phyloP scores from a whole-genome alignment of 1,284 basidiomycete genomes.

The Earliella scabrosa region DNA sequence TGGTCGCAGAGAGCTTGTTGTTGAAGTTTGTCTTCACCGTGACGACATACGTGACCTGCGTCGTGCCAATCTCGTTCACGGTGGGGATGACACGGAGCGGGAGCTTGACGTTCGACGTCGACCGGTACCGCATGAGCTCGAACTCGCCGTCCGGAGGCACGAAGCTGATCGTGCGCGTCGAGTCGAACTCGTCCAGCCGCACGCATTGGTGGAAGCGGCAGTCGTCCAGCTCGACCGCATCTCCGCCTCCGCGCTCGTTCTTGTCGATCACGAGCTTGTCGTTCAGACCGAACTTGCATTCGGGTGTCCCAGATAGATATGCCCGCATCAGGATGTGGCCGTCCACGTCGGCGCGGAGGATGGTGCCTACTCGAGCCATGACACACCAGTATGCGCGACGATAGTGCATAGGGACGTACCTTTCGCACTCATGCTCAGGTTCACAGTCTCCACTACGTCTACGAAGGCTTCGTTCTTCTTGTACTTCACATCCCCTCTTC shows the following conservation, averaged over 20 bases:
- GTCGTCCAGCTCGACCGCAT: constrained; percentile 95
- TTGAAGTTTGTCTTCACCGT: constrained; percentile 91
- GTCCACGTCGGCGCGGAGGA: constrained; percentile 96
- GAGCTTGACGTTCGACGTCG: constrained; percentile 94
- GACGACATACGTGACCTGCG: constrained; percentile 90
- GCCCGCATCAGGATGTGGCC: constrained; percentile 99
- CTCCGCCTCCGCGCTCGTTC: constrained; percentile 56
- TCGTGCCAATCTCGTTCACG: constrained; percentile 91
- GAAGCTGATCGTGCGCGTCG: constrained; percentile 92
- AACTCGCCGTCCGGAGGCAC: constrained; percentile 99
- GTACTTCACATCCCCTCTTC: constrained; percentile 94
- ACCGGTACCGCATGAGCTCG: constrained; percentile 98
- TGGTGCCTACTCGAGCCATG: constrained; percentile 61
- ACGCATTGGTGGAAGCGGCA: constrained; percentile 99
- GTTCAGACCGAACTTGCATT: constrained; percentile 98
- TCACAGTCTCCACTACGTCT: constrained; percentile 96
- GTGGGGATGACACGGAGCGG: constrained; percentile 92
- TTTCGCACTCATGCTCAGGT: constrained; percentile 95
- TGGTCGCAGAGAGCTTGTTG: constrained; percentile 91
- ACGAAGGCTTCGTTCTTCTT: constrained; percentile 99
- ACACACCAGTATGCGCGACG: not conserved
- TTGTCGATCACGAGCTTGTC: constrained; percentile 98
- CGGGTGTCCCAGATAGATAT: constrained; percentile 93
- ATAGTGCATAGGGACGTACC: constrained; percentile 49
- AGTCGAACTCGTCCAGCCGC: constrained; percentile 92